Percentiles rank a stretch among this genome's conserved stretches.
Conservation (phyloP, 345 rosid genomes). For the Euclidium syriacum region DNA sequence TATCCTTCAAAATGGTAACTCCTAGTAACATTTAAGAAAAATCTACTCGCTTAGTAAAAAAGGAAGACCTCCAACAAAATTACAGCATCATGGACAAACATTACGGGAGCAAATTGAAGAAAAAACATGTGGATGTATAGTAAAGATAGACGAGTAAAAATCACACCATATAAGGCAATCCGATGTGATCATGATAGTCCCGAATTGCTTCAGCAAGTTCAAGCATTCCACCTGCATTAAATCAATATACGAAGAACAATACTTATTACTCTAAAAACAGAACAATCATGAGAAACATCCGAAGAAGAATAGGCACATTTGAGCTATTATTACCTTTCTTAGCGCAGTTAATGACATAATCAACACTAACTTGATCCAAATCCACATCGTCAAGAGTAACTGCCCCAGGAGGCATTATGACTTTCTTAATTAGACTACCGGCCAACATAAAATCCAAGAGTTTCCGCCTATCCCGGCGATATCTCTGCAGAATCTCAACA, state of each 20-base stretch:
- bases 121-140: neutral
- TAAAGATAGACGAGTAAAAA: neutral
- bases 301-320: neutral
- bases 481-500: slow-evolving; percentile 74
- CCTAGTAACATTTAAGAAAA: neutral
- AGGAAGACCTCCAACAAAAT: neutral
- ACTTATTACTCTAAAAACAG: neutral
- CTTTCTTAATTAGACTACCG: slow-evolving; percentile 87
- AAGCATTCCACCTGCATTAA: slow-evolving; percentile 61
- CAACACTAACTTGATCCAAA: slow-evolving; percentile 98
- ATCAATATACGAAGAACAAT: neutral
- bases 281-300: neutral
- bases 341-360: slow-evolving; percentile 81
- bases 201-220: slow-evolving; percentile 95
- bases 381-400: slow-evolving; percentile 94
- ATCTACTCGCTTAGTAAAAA: neutral
- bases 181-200: slow-evolving; percentile 83
- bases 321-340: slow-evolving; percentile 60
- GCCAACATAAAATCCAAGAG: slow-evolving; percentile 82
- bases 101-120: neutral
- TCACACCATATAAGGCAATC: slow-evolving; percentile 75
- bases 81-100: neutral
- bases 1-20: neutral
- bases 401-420: slow-evolving; percentile 97
- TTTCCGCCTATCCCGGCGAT: slow-evolving; percentile 76